Evolutionary conservation across 306 rosid species (phyloP).

Genomic region (barrel medic (Medicago truncatula)): MtrunA17r5.0-ANR NC_053044.1:45559001-45559500

Average conservation of each 20-base stretch:
- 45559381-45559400: no score
- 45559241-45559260: not conserved
- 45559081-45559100: constrained; percentile 16
- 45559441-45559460: not conserved
- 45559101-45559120: not conserved
- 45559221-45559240: not conserved
- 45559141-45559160: constrained; percentile 46
- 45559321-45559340: constrained; percentile 77
- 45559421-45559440: not conserved
- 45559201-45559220: not conserved
- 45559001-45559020: not conserved
- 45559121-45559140: not conserved
- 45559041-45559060: constrained; percentile 36
- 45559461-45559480: constrained; percentile 36
- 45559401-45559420: not conserved
- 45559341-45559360: constrained; percentile 35
- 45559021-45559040: constrained; percentile 17
- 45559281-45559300: no score
- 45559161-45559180: constrained; percentile 54
- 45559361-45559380: no score
- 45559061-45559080: constrained; percentile 30
- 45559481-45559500: constrained; percentile 97
- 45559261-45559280: no score
- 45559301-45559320: constrained; percentile 59
- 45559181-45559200: constrained; percentile 36